Conservation (phyloP, 1,139 yeast species). For the Saccharomyces pastorianus region DNA sequence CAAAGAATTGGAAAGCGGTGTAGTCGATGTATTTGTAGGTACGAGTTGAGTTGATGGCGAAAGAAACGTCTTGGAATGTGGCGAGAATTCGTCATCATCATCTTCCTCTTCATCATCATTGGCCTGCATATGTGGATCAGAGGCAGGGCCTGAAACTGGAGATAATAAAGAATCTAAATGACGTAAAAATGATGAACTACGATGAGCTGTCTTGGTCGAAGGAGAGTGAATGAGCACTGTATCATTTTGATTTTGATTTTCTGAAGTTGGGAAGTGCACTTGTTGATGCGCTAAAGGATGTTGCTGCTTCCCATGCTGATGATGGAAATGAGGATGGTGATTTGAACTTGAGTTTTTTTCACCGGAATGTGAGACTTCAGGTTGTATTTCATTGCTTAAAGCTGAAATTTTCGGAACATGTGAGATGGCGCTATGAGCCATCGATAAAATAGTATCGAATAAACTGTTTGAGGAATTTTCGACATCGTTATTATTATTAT, state of each 20-base stretch:
- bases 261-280: neutral
- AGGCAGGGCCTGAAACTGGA: constrained; percentile 3
- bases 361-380: neutral
- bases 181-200: constrained; percentile 30
- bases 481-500: neutral
- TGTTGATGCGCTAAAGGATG: neutral
- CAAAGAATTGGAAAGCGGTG: constrained; percentile 3
- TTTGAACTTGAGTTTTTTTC: neutral
- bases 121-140: neutral
- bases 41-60: neutral
- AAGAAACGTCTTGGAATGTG: neutral
- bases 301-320: neutral
- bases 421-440: constrained; percentile 21
- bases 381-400: constrained; percentile 7
- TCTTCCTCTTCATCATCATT: neutral
- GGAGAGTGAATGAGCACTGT: constrained; percentile 14
- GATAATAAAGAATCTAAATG: constrained; percentile 33
- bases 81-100: neutral
- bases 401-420: constrained; percentile 17
- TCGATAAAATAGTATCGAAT: constrained; percentile 15
- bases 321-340: neutral
- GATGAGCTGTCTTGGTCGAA: constrained; percentile 8
- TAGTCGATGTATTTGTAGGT: neutral
- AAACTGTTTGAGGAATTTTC: constrained; percentile 12
- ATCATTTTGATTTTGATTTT: constrained; percentile 5